Conservation (phyloP, 345 rosid genomes). For the Angophora floribunda region DNA sequence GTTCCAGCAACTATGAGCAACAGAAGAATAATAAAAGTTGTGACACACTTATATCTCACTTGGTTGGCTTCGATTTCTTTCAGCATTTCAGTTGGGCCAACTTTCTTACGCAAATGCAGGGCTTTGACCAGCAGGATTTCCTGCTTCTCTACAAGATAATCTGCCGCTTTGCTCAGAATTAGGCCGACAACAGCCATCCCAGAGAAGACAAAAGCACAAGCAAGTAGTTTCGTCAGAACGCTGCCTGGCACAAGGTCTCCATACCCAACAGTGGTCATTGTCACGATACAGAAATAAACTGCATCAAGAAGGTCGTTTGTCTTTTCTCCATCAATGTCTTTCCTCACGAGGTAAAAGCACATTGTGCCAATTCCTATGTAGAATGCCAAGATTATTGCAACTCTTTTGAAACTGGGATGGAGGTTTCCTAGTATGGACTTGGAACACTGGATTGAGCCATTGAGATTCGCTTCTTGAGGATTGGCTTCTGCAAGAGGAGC, state of each 20-base stretch:
- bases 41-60: constrained; percentile 45
- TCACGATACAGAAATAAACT: constrained; percentile 64
- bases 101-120: constrained; percentile 26
- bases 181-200: constrained; percentile 71
- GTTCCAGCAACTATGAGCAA: constrained; percentile 41
- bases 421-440: constrained; percentile 25
- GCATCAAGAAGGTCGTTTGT: constrained; percentile 61
- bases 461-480: constrained; percentile 4
- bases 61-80: constrained; percentile 45
- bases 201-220: constrained; percentile 65
- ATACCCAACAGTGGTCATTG: constrained; percentile 95
- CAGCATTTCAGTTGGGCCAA: constrained; percentile 28
- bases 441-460: constrained; percentile 9
- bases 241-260: constrained; percentile 86
- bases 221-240: constrained; percentile 44
- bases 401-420: constrained; percentile 32
- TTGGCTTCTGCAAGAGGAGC: constrained; percentile 52
- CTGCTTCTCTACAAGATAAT: constrained; percentile 81
- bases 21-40: constrained; percentile 20
- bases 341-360: constrained; percentile 38
- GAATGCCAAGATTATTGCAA: constrained; percentile 26
- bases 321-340: constrained; percentile 59
- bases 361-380: constrained; percentile 51
- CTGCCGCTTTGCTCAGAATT: constrained; percentile 62
- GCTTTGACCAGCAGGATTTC: constrained; percentile 65